A percentile compares a stretch with the other conserved stretches of the same genome.
Evolutionary conservation across 2,329 filamentous ascomycete species (phyloP).

Genomic region (Allantophomopsis lycopodina): DNA sequence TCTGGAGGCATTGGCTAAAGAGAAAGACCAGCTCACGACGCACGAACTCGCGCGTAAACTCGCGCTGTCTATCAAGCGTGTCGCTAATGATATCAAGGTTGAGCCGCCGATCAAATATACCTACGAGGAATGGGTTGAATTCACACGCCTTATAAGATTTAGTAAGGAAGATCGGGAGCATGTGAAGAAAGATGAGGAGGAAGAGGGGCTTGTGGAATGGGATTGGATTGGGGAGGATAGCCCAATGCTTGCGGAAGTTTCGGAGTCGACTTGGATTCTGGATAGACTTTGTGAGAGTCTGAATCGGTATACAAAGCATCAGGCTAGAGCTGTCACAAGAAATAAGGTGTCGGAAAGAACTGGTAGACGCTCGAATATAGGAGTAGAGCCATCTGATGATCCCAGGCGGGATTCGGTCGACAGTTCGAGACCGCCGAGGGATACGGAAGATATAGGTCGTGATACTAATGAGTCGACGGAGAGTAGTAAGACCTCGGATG

Average conservation of each 20-base stretch:
- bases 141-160: constrained; percentile 48
- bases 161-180: constrained; percentile 20
- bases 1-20: constrained; percentile 29
- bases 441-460: too few species aligned
- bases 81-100: constrained; percentile 36
- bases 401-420: too few species aligned
- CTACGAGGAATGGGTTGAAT: constrained; percentile 58
- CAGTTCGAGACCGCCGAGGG: too few species aligned
- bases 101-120: constrained; percentile 35
- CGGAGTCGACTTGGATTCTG: constrained; percentile 54
- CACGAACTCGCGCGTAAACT: constrained; percentile 39
- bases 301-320: constrained; percentile 20
- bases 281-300: constrained; percentile 53
- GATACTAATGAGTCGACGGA: too few species aligned
- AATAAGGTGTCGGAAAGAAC: background rate
- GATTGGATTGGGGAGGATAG: constrained; percentile 61
- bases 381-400: too few species aligned
- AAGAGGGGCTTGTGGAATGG: constrained; percentile 50
- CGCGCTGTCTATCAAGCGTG: constrained; percentile 38
- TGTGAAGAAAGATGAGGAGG: constrained; percentile 30
- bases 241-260: constrained; percentile 48
- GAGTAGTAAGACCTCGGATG: too few species aligned
- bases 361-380: too few species aligned
- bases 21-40: constrained; percentile 22
- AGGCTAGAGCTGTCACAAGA: constrained; percentile 9